Evolutionary conservation across 441 rosid genomes (phyloP).

Genomic region (Jatropha multifida): DNA sequence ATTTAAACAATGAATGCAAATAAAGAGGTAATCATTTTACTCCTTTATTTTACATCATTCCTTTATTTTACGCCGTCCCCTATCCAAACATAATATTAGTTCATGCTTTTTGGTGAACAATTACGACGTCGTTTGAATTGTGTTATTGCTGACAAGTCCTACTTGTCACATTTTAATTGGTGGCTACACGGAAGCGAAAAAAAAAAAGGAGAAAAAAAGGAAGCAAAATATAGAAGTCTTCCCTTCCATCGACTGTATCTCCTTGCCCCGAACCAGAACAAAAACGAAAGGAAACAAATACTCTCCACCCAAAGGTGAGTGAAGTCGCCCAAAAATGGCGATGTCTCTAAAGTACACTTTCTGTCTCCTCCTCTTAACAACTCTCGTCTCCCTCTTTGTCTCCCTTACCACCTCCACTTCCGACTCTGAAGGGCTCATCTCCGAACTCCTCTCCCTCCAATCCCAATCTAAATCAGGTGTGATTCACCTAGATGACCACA

Average conservation of each 20-base stretch:
- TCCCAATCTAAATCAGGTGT: conserved; percentile 61
- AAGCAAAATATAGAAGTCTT: background rate
- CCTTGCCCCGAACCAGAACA: background rate
- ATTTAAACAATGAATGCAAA: too few relatives aligned
- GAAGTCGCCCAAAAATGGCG: conserved; percentile 41
- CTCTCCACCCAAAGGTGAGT: background rate
- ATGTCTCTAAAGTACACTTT: conserved; percentile 18
- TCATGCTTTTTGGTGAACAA: background rate
- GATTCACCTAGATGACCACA: conserved; percentile 72
- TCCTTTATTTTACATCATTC: too few relatives aligned
- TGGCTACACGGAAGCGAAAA: background rate
- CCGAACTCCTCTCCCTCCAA: conserved; percentile 55
- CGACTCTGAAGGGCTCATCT: conserved; percentile 40
- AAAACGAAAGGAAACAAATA: background rate
- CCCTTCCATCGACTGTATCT: background rate
- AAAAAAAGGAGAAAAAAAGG: too few relatives aligned
- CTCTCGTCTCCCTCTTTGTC: conserved; percentile 10
- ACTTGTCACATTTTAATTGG: conserved; percentile 5
- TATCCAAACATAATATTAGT: too few relatives aligned
- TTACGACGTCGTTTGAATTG: background rate
- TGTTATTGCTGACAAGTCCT: background rate
- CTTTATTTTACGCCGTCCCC: too few relatives aligned
- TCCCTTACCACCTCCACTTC: conserved; percentile 7
- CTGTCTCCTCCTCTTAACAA: conserved; percentile 16
- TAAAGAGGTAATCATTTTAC: too few relatives aligned